Percentiles rank a stretch among this genome's conserved stretches.
These are phyloP conservation scores for Cytospora piceicola DNA, from an alignment of 2,329 filamentous ascomycete species.

Conservation along the genomic window DNA sequence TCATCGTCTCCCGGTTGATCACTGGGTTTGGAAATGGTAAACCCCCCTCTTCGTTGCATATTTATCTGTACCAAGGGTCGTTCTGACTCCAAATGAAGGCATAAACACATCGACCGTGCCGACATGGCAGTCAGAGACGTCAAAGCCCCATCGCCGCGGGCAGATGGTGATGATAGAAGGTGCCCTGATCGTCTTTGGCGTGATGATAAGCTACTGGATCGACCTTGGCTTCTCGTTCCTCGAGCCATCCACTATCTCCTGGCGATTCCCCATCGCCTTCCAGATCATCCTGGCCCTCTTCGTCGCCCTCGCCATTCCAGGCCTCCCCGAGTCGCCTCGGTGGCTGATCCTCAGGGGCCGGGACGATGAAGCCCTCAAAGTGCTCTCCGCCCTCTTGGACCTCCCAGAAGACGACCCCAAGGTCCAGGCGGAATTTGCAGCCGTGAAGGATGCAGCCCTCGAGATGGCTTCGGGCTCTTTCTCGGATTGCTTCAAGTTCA, in stretches of 20 bases:
- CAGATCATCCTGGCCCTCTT: conserved; percentile 33
- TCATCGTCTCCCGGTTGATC: conserved; percentile 29
- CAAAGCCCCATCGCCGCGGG: conserved; percentile 27
- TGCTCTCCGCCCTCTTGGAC: conserved; percentile 26
- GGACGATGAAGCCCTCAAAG: conserved; percentile 26
- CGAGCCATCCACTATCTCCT: conserved; percentile 37
- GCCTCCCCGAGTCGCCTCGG: conserved; percentile 32
- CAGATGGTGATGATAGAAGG: conserved; percentile 32
- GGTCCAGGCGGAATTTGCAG: conserved; percentile 24
- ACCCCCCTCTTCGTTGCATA: no score
- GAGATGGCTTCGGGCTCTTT: conserved; percentile 22
- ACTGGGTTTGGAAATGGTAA: conserved; percentile 28
- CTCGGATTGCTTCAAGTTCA: conserved; percentile 21
- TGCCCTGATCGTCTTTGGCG: conserved; percentile 69
- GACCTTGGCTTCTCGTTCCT: conserved; percentile 37
- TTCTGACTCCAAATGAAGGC: conserved; percentile 14
- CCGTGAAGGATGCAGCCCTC: conserved; percentile 20
- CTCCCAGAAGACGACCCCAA: conserved; percentile 19
- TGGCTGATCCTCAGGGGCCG: conserved; percentile 32
- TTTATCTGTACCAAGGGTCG: no score
- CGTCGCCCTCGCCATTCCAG: conserved; percentile 27
- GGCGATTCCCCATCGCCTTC: conserved; percentile 41
- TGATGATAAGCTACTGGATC: conserved; percentile 66
- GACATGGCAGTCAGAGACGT: conserved; percentile 32
- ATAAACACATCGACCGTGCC: conserved; percentile 31